Evolutionary conservation across 164 flowering plant genomes (phyloP).

Genomic region (Hamamelis virginiana): DNA sequence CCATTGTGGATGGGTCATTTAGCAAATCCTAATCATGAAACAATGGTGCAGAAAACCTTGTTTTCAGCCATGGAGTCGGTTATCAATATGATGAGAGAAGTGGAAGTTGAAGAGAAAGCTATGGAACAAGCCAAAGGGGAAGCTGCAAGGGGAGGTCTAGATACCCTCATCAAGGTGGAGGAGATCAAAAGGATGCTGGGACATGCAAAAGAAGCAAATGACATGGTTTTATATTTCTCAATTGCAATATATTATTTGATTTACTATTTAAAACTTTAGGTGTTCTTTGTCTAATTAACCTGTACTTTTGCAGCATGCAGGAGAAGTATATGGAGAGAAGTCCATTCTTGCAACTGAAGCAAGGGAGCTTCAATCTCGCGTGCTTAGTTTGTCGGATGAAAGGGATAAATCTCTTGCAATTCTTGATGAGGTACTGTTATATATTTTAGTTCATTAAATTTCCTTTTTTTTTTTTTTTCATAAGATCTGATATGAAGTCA

Average conservation of each 20-base stretch:
- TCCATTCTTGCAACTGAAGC: slow-evolving; percentile 85
- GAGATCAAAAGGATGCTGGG: slow-evolving; percentile 65
- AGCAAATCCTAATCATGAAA: not conserved
- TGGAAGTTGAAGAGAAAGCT: slow-evolving; percentile 62
- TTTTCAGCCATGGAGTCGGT: slow-evolving; percentile 57
- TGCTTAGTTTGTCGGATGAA: slow-evolving; percentile 63
- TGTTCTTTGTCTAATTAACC: not conserved
- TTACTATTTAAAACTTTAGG: not conserved
- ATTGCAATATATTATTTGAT: not conserved
- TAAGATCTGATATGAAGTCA: too few relatives aligned
- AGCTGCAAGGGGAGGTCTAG: slow-evolving; percentile 56
- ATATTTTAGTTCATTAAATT: not conserved
- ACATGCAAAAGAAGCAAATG: slow-evolving; percentile 79
- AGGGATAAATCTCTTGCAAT: slow-evolving; percentile 65
- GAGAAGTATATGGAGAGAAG: slow-evolving; percentile 91
- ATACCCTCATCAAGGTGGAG: slow-evolving; percentile 50
- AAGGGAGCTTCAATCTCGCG: slow-evolving; percentile 79
- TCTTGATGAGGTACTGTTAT: slow-evolving; percentile 67
- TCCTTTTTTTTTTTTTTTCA: not conserved
- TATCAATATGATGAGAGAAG: slow-evolving; percentile 56
- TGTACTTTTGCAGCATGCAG: slow-evolving; percentile 65
- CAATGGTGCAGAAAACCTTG: slow-evolving; percentile 60
- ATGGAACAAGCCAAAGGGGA: slow-evolving; percentile 62
- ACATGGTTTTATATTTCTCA: slow-evolving; percentile 50
- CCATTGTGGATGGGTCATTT: not conserved